A percentile compares a stretch with the other conserved stretches of the same genome.
Conservation (phyloP, 495 filamentous ascomycete species). For the Rusavskia elegans region DNA sequence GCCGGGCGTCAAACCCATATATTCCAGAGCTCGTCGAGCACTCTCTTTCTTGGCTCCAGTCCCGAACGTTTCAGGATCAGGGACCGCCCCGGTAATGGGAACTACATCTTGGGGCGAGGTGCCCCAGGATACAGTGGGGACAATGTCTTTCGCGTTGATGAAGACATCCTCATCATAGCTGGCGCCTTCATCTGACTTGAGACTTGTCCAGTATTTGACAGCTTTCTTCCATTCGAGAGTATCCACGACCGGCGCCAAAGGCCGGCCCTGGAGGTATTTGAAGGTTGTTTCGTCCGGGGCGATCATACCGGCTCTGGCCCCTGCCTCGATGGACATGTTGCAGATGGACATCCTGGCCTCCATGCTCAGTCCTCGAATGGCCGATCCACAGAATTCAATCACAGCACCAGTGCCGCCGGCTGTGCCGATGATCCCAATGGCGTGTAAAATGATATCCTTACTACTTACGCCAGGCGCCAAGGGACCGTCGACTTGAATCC, state of each 20-base stretch:
- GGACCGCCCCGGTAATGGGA: constrained; percentile 79
- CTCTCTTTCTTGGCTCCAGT: constrained; percentile 62
- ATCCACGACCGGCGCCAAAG: constrained; percentile 70
- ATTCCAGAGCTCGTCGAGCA: constrained; percentile 71
- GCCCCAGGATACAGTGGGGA: constrained; percentile 90
- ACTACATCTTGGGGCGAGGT: constrained; percentile 93
- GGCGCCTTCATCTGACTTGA: constrained; percentile 71
- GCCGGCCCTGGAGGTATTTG: constrained; percentile 81
- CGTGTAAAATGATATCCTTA: constrained; percentile 90
- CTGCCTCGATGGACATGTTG: constrained; percentile 99
- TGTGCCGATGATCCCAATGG: constrained; percentile 88
- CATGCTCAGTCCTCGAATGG: constrained; percentile 80
- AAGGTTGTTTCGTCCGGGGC: constrained; percentile 90
- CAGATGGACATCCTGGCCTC: constrained; percentile 98
- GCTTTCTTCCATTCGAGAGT: constrained; percentile 84
- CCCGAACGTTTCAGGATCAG: constrained; percentile 71
- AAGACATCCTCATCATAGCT: constrained; percentile 76
- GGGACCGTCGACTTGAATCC: constrained; percentile 82
- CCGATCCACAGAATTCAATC: constrained; percentile 92
- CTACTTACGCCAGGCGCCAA: constrained; percentile 85
- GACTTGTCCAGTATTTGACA: constrained; percentile 70
- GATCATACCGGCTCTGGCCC: constrained; percentile 91
- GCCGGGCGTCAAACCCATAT: constrained; percentile 82
- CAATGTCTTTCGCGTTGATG: constrained; percentile 82
- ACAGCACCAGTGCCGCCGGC: constrained; percentile 89